Base-by-base conservation (phyloP, 2,329 filamentous ascomycete species). In the Aspergillus fischeri region DNA sequence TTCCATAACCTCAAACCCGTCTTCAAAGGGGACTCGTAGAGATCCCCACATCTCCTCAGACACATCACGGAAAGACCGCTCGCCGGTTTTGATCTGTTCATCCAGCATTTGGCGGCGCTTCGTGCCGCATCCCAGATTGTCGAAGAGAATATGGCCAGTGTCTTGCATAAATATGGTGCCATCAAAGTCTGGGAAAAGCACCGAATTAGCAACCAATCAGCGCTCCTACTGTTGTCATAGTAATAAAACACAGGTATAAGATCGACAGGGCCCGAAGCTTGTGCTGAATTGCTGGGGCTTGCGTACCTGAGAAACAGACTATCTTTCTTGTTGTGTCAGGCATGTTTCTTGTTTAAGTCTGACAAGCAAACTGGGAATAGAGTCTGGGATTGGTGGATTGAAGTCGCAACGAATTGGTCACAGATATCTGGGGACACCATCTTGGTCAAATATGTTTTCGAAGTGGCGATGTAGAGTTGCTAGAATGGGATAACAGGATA, bases 131-230 rank as follows among this genome's bases (percentile, higher is more conserved):
- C 86, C 86, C 62, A 86, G 81, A 64, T 78, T 78, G 68, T 88
- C 85, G 72, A 88, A 87, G 51, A 89, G 82, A 62, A 88, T 81
- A 68, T 89, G 86, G 48, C 87, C 87, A 1, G 84, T 88, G 64
- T 87, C 84, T 78, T 88, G 84, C 80, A 86, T 86, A 77, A 87
- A 88, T 61, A 89, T 89, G 3, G 86, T 89, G 60, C 86, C 86
- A 70, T 89, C 86, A 64, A 89, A 89, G 71, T 89, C 85, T 87
- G 21, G 8, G 42, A 21, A n/a, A 2, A 20, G 41, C 41, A 21
- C 6, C 11, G 4, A 21, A 21, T 44, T 44, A 44, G n/a, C 41
- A 21, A 10, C 41, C 41, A 44, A 44, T 44, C 41, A 44, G 3
- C 20, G n/a, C 10, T 29, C 9, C 28, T 29, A 10, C 1, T 4